Percentiles rank a stretch among this genome's conserved stretches.
These are phyloP conservation scores for Gastrolobium villosum DNA, from an alignment of 306 rosid genomes.

Conservation along the genomic window DNA sequence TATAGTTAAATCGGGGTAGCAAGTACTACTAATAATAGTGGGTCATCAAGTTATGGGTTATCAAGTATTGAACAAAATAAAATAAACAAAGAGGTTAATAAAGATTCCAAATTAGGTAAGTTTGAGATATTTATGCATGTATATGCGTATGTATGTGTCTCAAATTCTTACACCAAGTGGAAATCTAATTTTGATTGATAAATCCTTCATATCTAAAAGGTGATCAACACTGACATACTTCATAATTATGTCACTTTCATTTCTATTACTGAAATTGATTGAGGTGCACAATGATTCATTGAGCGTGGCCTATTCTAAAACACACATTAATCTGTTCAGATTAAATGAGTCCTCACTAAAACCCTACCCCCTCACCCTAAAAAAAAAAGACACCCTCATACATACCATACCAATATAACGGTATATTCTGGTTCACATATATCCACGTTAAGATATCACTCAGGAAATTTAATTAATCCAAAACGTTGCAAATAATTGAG, in stretches of 20 bases:
- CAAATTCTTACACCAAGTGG: neutral
- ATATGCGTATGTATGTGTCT: neutral
- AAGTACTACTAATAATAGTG: neutral
- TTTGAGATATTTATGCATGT: neutral
- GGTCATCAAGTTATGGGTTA: neutral
- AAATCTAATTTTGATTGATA: neutral
- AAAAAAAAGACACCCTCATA: neutral
- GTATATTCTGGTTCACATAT: conserved; percentile 35
- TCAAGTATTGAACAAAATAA: neutral
- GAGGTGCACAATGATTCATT: conserved; percentile 12
- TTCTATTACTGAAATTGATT: conserved; percentile 32
- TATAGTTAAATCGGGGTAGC: neutral
- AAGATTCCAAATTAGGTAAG: conserved; percentile 16
- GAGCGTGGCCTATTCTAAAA: conserved; percentile 10
- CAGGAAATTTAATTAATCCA: conserved; percentile 4
- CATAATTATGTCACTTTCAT: conserved; percentile 35
- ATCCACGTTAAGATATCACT: conserved; percentile 35
- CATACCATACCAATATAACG: neutral
- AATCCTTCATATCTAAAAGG: conserved; percentile 22
- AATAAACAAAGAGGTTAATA: neutral
- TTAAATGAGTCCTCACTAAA: neutral
- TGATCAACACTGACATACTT: conserved; percentile 6
- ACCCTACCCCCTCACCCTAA: neutral
- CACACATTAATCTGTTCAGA: neutral
- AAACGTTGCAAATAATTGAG: conserved; percentile 50